Evolutionary conservation across 179 eudicot genomes (phyloP).

Genomic region (Spinacia oleracea): DNA sequence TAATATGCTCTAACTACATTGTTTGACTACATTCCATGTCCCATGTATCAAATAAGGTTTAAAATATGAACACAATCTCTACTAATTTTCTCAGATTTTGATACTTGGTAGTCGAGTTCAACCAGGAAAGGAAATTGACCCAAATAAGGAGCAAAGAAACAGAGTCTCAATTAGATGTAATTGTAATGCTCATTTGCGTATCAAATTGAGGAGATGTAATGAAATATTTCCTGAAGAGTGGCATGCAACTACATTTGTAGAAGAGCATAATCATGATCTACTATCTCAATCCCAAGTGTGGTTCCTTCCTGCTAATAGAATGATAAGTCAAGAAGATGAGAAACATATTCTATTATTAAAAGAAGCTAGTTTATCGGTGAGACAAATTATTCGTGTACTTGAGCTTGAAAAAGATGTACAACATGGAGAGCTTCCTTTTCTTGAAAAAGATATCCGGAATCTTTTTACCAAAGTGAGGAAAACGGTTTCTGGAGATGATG

Average conservation of each 20-base stretch:
- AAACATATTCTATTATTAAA: too few species aligned
- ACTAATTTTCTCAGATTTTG: too few species aligned
- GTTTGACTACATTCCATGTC: too few species aligned
- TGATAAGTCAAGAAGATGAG: too few species aligned
- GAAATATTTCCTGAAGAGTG: background rate
- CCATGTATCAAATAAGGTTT: too few species aligned
- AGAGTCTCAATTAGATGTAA: background rate
- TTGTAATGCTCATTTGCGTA: background rate
- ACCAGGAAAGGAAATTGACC: too few species aligned
- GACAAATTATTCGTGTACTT: too few species aligned
- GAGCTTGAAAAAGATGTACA: background rate
- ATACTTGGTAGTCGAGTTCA: too few species aligned
- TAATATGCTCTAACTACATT: too few species aligned
- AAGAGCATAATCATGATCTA: background rate
- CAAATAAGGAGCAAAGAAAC: too few species aligned
- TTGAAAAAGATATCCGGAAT: slow-evolving; percentile 12
- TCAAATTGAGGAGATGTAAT: background rate
- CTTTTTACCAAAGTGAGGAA: background rate
- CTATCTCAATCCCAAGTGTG: background rate
- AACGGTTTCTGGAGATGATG: background rate
- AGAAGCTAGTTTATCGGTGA: too few species aligned
- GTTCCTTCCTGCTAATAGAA: background rate
- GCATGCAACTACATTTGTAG: background rate
- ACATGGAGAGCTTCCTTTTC: background rate
- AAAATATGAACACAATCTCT: too few species aligned